phyloP scores from a whole-genome alignment of 768 basidiomycete genomes.

The Bullera alba region DNA sequence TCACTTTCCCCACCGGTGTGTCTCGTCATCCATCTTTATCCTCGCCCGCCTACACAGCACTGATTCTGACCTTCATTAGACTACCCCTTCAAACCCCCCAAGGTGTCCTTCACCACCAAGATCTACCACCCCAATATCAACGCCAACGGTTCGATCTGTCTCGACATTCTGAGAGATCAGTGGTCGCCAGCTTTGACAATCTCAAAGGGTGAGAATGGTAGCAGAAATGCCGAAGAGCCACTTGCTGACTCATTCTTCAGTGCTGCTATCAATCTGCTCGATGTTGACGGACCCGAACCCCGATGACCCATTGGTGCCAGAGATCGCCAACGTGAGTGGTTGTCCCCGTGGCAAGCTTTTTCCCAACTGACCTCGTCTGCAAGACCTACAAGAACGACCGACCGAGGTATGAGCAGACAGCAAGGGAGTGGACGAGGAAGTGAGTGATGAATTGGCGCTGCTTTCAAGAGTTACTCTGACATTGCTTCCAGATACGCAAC shows the following conservation, averaged over 20 bases:
- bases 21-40: neutral
- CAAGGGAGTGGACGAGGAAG: constrained; percentile 99
- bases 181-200: constrained; percentile 99
- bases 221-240: neutral
- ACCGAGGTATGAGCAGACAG: constrained; percentile 91
- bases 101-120: constrained; percentile 99
- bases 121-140: constrained; percentile 99
- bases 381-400: constrained; percentile 96
- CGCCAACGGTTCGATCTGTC: constrained; percentile 96
- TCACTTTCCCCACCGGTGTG: constrained; percentile 47
- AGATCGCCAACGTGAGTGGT: constrained; percentile 70
- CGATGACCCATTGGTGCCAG: constrained; percentile 96
- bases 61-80: constrained; percentile 59
- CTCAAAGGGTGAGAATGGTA: constrained; percentile 70
- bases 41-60: no score
- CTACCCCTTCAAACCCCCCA: constrained; percentile 99
- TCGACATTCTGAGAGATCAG: constrained; percentile 97
- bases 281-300: constrained; percentile 99
- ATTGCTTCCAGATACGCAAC: constrained; percentile 13
- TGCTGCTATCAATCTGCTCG: constrained; percentile 94
- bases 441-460: constrained; percentile 44
- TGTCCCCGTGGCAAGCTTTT: neutral
- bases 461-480: neutral
- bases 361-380: constrained; percentile 1
- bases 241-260: constrained; percentile 48